These are phyloP conservation scores for Marsdenia floribunda DNA, from an alignment of 257 asterid genomes.

Conservation along the genomic window DNA sequence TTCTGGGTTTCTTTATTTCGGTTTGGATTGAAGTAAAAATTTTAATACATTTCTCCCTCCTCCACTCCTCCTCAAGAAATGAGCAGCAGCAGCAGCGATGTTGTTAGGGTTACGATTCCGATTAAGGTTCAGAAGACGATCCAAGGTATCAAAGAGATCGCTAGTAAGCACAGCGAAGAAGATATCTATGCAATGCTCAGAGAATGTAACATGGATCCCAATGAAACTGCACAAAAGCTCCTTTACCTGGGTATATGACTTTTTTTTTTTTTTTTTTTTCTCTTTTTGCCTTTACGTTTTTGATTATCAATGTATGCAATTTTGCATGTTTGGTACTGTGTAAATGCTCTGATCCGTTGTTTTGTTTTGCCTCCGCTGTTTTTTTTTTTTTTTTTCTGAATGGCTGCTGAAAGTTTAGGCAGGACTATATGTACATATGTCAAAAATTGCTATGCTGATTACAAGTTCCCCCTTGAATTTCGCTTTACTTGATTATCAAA, in stretches of 20 bases:
- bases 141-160: constrained; percentile 47
- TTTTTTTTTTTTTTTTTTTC: neutral
- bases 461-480: neutral
- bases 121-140: constrained; percentile 33
- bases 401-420: neutral
- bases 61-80: neutral
- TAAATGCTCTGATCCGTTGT: constrained; percentile 15
- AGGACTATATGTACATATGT: neutral
- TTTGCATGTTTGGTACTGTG: constrained; percentile 1
- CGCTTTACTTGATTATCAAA: neutral
- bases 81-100: constrained; percentile 15
- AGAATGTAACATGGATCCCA: constrained; percentile 66
- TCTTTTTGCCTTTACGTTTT: neutral
- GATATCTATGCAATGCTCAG: constrained; percentile 48
- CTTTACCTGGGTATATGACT: constrained; percentile 36
- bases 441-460: too few relatives aligned
- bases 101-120: constrained; percentile 35
- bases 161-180: constrained; percentile 51
- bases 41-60: neutral
- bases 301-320: neutral
- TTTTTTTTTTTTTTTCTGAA: too few relatives aligned
- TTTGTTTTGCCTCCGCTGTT: neutral
- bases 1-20: neutral
- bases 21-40: neutral
- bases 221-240: constrained; percentile 53